Percentiles rank a stretch among this genome's conserved stretches.
Evolutionary conservation across 2,329 filamentous ascomycete species (phyloP).

Genomic region (Diaporthe aspalathi): DNA sequence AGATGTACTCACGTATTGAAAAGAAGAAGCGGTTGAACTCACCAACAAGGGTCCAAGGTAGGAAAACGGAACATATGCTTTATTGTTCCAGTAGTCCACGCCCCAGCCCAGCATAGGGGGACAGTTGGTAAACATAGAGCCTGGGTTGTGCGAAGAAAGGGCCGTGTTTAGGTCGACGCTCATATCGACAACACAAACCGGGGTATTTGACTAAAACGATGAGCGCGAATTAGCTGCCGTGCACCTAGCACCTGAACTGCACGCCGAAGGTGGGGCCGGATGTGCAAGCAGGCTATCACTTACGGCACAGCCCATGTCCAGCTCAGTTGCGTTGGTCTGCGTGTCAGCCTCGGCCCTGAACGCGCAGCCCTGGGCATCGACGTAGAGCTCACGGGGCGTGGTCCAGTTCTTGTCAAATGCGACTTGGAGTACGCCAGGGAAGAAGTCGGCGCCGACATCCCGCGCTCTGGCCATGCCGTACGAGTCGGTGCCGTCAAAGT

Average conservation of each 20-base stretch:
- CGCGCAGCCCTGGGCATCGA: neutral
- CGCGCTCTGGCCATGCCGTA: conserved; percentile 18
- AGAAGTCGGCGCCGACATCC: conserved; percentile 18
- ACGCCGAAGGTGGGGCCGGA: neutral
- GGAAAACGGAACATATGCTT: conserved; percentile 13
- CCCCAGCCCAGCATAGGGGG: conserved; percentile 24
- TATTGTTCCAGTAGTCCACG: neutral
- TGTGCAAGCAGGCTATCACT: neutral
- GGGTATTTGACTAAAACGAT: neutral
- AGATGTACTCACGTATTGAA: neutral
- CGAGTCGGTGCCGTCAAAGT: conserved; percentile 3
- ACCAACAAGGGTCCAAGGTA: conserved; percentile 19
- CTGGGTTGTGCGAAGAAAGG: neutral
- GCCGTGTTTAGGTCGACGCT: conserved; percentile 6
- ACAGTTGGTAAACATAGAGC: conserved; percentile 21
- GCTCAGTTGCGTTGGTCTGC: neutral
- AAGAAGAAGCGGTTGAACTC: neutral
- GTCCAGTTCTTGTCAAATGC: conserved; percentile 17
- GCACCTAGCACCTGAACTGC: too few species aligned
- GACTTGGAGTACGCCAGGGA: neutral
- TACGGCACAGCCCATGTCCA: conserved; percentile 6
- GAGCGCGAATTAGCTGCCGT: neutral
- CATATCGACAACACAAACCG: conserved; percentile 2
- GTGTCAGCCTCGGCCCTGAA: neutral
- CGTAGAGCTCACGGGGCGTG: neutral